Evolutionary conservation across 2,329 filamentous ascomycete species (phyloP).

Genomic region (Tolypocladium amazonense): DNA sequence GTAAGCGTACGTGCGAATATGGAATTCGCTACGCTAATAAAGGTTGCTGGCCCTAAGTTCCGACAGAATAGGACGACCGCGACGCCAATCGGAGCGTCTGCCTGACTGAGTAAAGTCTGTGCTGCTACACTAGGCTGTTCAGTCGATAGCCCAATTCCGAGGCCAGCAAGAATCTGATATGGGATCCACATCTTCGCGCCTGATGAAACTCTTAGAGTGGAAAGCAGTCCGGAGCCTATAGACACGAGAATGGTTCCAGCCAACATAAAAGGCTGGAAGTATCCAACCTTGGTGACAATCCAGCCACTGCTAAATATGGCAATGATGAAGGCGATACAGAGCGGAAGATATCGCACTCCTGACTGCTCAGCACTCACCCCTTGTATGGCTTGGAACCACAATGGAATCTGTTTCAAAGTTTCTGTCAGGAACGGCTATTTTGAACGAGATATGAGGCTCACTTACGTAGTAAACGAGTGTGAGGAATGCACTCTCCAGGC

Average conservation of each 20-base stretch:
- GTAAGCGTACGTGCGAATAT: not conserved
- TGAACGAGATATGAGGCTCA: not conserved
- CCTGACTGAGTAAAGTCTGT: not conserved
- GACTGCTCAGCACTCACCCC: not conserved
- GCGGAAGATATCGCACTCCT: not conserved
- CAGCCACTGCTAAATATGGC: conserved; percentile 1
- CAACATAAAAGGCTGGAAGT: not conserved
- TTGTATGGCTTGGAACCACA: conserved; percentile 1
- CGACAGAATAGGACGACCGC: not conserved
- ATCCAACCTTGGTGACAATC: not conserved
- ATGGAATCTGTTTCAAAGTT: not conserved
- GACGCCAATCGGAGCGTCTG: not conserved
- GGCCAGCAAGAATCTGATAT: not conserved
- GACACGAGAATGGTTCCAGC: not conserved
- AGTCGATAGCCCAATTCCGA: not conserved
- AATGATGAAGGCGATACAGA: not conserved
- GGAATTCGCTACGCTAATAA: not conserved
- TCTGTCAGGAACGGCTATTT: not conserved
- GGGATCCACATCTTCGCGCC: not conserved
- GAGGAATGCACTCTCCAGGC: not conserved
- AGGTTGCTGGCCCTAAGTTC: not conserved
- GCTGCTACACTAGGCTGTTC: not conserved
- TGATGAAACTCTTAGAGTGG: not conserved
- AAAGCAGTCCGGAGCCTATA: not conserved
- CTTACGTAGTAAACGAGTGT: conserved; percentile 1